Conservation (phyloP, 2,329 filamentous ascomycete species). For the Colletotrichum sp. region DNA sequence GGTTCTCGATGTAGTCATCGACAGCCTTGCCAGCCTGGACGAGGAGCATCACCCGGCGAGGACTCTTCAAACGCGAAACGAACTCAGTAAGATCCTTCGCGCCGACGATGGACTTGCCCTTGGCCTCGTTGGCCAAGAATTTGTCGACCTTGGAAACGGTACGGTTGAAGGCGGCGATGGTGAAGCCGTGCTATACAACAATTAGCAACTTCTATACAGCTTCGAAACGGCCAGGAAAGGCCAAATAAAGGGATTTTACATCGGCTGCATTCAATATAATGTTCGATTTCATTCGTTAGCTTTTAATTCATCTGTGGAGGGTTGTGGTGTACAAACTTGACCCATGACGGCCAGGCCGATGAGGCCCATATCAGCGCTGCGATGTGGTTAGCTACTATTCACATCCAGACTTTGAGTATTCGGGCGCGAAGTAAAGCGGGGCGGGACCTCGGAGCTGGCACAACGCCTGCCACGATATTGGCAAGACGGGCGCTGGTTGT, state of each 20-base stretch:
- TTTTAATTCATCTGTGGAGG: background rate
- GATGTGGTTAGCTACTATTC: constrained; percentile 55
- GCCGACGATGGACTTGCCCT: constrained; percentile 91
- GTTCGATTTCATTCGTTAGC: background rate
- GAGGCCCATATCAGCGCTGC: constrained; percentile 87
- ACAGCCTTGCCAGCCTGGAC: constrained; percentile 98
- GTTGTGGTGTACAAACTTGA: constrained; percentile 42
- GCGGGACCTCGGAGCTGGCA: constrained; percentile 42
- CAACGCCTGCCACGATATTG: constrained; percentile 50
- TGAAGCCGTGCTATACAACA: constrained; percentile 72
- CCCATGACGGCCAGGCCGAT: constrained; percentile 90
- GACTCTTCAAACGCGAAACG: no score
- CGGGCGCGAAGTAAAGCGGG: constrained; percentile 25
- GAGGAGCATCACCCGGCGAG: constrained; percentile 96
- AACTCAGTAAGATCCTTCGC: no score
- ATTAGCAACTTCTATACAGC: background rate
- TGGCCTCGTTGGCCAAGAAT: constrained; percentile 89
- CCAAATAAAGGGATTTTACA: constrained; percentile 21
- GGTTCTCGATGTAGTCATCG: constrained; percentile 97
- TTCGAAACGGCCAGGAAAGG: background rate
- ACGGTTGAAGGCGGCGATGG: constrained; percentile 97
- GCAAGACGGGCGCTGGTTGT: constrained; percentile 71
- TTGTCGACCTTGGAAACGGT: constrained; percentile 97
- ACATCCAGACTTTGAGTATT: constrained; percentile 17
- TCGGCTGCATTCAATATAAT: constrained; percentile 89